These are phyloP conservation scores for Hansfordia pulvinata DNA, from an alignment of 2,329 filamentous ascomycete genomes.

Conservation along the genomic window DNA sequence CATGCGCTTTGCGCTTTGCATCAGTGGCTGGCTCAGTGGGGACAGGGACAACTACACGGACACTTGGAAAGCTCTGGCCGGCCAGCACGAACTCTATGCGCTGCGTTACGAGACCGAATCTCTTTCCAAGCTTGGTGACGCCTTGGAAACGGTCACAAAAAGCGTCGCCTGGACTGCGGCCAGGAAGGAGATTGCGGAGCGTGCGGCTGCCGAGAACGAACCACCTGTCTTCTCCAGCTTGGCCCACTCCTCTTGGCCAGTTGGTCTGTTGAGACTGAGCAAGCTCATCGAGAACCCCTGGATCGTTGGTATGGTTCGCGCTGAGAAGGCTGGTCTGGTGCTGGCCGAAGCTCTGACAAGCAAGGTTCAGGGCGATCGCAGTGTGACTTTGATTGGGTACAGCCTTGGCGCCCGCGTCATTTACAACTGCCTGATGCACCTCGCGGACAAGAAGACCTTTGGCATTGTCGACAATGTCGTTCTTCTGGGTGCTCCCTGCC, in stretches of 20 bases:
- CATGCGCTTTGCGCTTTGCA: slow-evolving; percentile 68
- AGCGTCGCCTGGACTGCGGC: slow-evolving; percentile 71
- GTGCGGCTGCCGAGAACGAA: slow-evolving; percentile 26
- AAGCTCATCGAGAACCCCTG: slow-evolving; percentile 74
- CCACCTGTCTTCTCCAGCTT: slow-evolving; percentile 37
- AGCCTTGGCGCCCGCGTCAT: slow-evolving; percentile 73
- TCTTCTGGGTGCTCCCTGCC: slow-evolving; percentile 70
- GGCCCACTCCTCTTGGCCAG: slow-evolving; percentile 47
- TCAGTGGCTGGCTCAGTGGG: slow-evolving; percentile 69
- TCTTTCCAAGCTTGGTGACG: slow-evolving; percentile 62
- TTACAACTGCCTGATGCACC: slow-evolving; percentile 62
- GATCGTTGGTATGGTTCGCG: slow-evolving; percentile 59
- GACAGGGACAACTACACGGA: slow-evolving; percentile 55
- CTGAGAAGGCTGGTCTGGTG: slow-evolving; percentile 57
- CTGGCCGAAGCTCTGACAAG: slow-evolving; percentile 75
- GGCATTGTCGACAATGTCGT: slow-evolving; percentile 76
- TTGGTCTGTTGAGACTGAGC: slow-evolving; percentile 50
- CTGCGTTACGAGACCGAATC: slow-evolving; percentile 73
- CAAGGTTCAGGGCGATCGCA: slow-evolving; percentile 67
- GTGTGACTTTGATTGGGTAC: slow-evolving; percentile 70
- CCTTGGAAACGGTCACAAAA: slow-evolving; percentile 64
- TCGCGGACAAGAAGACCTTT: slow-evolving; percentile 69
- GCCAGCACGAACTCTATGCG: slow-evolving; percentile 65
- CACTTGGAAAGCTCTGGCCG: slow-evolving; percentile 67
- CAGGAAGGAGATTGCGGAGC: slow-evolving; percentile 30